Evolutionary conservation across 768 basidiomycete species (phyloP).

Genomic region (Suillus spraguei): DNA sequence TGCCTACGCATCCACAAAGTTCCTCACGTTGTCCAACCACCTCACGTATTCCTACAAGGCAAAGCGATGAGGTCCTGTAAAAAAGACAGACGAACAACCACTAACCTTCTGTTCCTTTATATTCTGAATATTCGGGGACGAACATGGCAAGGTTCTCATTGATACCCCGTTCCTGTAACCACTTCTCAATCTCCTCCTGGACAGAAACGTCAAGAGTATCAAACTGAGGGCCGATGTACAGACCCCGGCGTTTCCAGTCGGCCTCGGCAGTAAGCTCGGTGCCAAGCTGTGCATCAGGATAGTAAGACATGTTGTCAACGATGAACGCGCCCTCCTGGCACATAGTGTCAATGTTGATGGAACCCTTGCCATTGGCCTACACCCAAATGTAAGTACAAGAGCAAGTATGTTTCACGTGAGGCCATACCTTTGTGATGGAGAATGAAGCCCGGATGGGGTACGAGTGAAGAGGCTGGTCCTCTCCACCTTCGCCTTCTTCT

Average conservation of each 20-base stretch:
- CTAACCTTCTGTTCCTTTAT: constrained; percentile 92
- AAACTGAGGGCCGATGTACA: constrained; percentile 95
- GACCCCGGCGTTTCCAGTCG: constrained; percentile 90
- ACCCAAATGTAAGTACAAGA: background rate
- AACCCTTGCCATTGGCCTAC: constrained; percentile 57
- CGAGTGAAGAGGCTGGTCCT: constrained; percentile 35
- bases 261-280: constrained; percentile 83
- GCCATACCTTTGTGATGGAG: constrained; percentile 78
- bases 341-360: constrained; percentile 77
- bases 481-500: constrained; percentile 38
- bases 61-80: constrained; percentile 15
- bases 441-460: constrained; percentile 82
- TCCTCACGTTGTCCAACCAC: constrained; percentile 85
- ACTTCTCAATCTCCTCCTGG: constrained; percentile 92
- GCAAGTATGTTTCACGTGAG: background rate
- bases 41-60: constrained; percentile 79
- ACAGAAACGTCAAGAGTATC: constrained; percentile 85
- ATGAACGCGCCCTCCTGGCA: constrained; percentile 80
- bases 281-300: constrained; percentile 69
- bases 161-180: constrained; percentile 87
- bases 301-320: constrained; percentile 91
- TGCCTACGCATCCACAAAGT: constrained; percentile 70
- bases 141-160: constrained; percentile 81
- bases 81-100: constrained; percentile 23
- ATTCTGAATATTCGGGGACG: constrained; percentile 84